Conservation (phyloP, 1,284 basidiomycete genomes). For the Moesziomyces globuligerus region DNA sequence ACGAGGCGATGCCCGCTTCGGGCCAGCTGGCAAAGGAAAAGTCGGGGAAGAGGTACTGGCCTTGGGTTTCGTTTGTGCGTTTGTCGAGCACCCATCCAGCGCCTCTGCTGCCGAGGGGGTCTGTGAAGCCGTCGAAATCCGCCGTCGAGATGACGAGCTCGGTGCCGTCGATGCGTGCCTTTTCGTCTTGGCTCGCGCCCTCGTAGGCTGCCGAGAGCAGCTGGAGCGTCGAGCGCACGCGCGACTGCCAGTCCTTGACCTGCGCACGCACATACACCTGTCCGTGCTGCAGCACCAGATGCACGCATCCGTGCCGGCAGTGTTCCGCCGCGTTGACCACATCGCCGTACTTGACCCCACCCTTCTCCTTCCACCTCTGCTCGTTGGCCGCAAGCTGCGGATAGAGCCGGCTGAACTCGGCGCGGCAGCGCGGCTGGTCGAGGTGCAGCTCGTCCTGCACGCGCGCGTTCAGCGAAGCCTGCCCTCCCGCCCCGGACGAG, state of each 20-base stretch:
- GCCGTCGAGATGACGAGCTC: conserved; percentile 44
- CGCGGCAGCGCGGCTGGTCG: conserved; percentile 15
- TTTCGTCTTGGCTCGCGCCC: conserved; percentile 30
- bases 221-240: conserved; percentile 27
- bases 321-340: conserved; percentile 32
- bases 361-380: conserved; percentile 28
- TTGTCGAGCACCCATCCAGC: conserved; percentile 48
- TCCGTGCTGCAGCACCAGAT: conserved; percentile 39
- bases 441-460: conserved; percentile 19
- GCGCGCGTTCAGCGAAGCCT: conserved; percentile 1
- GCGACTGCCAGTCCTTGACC: conserved; percentile 43
- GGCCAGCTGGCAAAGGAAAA: conserved; percentile 54
- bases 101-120: conserved; percentile 13
- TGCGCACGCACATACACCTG: conserved; percentile 36
- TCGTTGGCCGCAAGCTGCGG: conserved; percentile 38
- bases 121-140: conserved; percentile 41
- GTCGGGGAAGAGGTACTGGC: conserved; percentile 49
- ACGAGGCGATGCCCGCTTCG: conserved; percentile 48
- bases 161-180: conserved; percentile 15
- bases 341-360: conserved; percentile 27
- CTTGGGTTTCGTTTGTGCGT: conserved; percentile 12
- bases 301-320: conserved; percentile 36
- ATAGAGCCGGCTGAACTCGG: conserved; percentile 50
- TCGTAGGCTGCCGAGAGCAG: conserved; percentile 24
- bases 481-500: too few species aligned